Evolutionary conservation across 768 basidiomycete species (phyloP), one percentile per base, ranked within the genome.

Genomic region (Podaxis sp.): DNA sequence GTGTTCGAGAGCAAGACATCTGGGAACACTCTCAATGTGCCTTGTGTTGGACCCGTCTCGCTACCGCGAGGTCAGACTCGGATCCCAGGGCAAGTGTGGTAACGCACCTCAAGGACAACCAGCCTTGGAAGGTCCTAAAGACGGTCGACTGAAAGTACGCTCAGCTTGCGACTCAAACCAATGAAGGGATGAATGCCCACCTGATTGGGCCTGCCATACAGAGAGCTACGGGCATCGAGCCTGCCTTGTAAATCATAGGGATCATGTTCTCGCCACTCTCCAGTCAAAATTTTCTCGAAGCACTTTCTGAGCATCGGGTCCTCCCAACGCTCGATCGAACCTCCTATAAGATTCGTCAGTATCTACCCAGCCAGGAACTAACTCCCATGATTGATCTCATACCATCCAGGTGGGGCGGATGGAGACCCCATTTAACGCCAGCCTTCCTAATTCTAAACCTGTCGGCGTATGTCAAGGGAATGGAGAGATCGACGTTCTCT

Each of bases 41-140:
- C 91, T 69, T 91, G 81, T 0, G 77, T 82, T 0, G 90, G 90
- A 0, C 79, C 87, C 12, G 85, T 91, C 66, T 88, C 83, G 64
- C 84, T 86, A 57, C 43, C 57, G 22, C 25, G 12, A 19, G 29
- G 46, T 49, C 15, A 52, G 12, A 12, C 50, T n/a, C 12, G 51
- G 38, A 50, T 9, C 36, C 12, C 19, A 8, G 22, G 27, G 12
- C 5, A n/a, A 55, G 19, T 37, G 5, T 49, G 54, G 25, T 9
- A 17, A 61, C 68, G 3, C 50, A 88, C 86, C 85, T 87, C 78
- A 89, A 77, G 1, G 88, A 80, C 13, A 89, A 71, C 90, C 90
- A 92, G n/a, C 89, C 90, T 67, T 91, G 90, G 76, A 87, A 92
- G 2, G 86, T 85, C 56, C 83, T 76, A 69, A 86, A 84, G 6